These are phyloP conservation scores for Cordia subcordata DNA, from an alignment of 257 asterid genomes.

Conservation along the genomic window DNA sequence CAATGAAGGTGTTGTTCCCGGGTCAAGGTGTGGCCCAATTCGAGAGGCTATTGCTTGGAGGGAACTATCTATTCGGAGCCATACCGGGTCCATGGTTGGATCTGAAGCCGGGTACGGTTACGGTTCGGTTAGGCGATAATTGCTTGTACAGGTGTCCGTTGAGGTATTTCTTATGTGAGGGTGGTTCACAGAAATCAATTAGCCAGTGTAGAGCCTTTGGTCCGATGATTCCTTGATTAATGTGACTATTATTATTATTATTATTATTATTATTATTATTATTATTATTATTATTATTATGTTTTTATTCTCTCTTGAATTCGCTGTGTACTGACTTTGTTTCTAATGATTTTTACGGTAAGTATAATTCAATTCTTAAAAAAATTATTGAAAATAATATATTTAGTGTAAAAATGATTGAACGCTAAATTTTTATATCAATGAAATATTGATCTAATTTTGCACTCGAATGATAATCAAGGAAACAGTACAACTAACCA, in stretches of 20 bases:
- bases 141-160: constrained; percentile 82
- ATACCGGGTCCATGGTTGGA: constrained; percentile 66
- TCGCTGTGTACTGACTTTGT: neutral
- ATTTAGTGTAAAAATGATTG: no score
- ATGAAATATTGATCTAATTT: no score
- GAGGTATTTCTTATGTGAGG: constrained; percentile 65
- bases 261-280: no score
- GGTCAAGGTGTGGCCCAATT: constrained; percentile 46
- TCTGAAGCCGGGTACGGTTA: constrained; percentile 68
- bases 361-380: no score
- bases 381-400: no score
- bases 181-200: constrained; percentile 77
- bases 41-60: constrained; percentile 72
- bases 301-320: no score
- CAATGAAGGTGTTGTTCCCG: constrained; percentile 37
- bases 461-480: no score
- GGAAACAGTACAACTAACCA: no score
- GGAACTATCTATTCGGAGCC: constrained; percentile 73
- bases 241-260: no score
- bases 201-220: constrained; percentile 65
- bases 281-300: no score
- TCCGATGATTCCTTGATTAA: constrained; percentile 49
- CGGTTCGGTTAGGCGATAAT: constrained; percentile 64
- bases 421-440: no score
- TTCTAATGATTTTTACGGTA: neutral